Conservation (phyloP, 1,284 basidiomycete species). For the Sparassis latifolia region DNA sequence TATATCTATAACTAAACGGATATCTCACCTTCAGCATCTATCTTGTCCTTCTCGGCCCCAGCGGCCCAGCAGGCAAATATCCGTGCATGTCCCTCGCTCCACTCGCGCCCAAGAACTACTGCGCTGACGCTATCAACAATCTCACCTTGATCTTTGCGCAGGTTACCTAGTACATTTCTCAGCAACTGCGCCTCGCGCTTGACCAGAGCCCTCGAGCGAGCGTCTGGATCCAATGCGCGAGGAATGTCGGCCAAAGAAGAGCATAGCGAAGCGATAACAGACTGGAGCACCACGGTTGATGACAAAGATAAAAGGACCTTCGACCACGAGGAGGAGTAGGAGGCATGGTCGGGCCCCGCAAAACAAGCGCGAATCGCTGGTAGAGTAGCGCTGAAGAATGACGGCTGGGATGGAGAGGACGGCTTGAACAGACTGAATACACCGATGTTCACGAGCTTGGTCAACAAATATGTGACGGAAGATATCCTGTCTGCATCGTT, state of each 20-base stretch:
- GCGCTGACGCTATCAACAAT: conserved; percentile 47
- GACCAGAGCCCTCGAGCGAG: conserved; percentile 34
- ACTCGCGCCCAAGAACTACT: conserved; percentile 47
- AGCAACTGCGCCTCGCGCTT: conserved; percentile 48
- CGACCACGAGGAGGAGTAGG: conserved; percentile 48
- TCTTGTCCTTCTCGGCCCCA: conserved; percentile 22
- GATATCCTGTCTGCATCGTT: conserved; percentile 20
- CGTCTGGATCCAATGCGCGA: conserved; percentile 25
- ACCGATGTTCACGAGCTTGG: conserved; percentile 61
- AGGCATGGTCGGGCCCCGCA: conserved; percentile 1
- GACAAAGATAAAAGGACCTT: conserved; percentile 41
- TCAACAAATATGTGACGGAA: conserved; percentile 47
- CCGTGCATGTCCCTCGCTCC: conserved; percentile 52
- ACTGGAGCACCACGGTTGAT: conserved; percentile 46
- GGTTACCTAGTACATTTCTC: conserved; percentile 39
- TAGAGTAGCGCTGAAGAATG: conserved; percentile 52
- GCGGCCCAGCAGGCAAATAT: conserved; percentile 64
- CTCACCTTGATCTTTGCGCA: conserved; percentile 37
- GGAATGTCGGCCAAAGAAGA: conserved; percentile 33
- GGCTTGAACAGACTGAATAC: conserved; percentile 48
- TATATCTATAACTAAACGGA: too few species aligned
- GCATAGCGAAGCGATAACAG: conserved; percentile 54
- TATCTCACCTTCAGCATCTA: conserved; percentile 33
- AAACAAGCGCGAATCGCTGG: conserved; percentile 42
- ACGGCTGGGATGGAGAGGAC: conserved; percentile 48